Base-by-base conservation (phyloP, 2,329 filamentous ascomycete species). In the Nothopassalora personata region DNA sequence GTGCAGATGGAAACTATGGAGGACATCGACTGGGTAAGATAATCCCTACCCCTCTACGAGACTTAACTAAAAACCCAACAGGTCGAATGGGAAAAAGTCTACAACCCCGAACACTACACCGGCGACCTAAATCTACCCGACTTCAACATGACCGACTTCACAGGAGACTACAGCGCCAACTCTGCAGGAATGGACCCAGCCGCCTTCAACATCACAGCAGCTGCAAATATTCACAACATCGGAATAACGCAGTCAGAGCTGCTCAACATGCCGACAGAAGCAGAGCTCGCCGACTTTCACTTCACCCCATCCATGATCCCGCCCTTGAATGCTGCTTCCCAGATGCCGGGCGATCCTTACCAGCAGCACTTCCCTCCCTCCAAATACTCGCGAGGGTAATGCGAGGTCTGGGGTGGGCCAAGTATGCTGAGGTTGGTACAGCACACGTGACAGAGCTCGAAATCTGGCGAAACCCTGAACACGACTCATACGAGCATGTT, bases 11-110 rank as follows among this genome's bases (percentile, higher is more conserved):
- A 68, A 28, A 61, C 69, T 4, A 74, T 77, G 71, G 68, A 84
- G 45, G 82, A 83, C 57, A 83, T 88, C 63, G 85, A 89, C 65
- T 88, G 85, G 86, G 85, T 87, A 73, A 75, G 83, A 18, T 7
- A 77, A 3, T 19, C 19, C 45, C 31, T 48, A 10, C 47, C 28
- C 19, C 27, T 10, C 33, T 31, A 13, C 28, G 18, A 43, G 4
- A n/a, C 30, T 6, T 56, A 8, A 34, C 53, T 31, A 55, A 49
- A 4, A 33, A 9, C 7, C 10, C 27, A 23, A 18, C 58, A 80
- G 78, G 76, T 74, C 54, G 77, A 80, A 66, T 78, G 76, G 70
- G 76, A 80, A 56, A 71, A 72, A 58, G 73, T 77, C 36, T 80
- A 80, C 65, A 71, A 73, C 7, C 66, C 71, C 7, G 68, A 70